Conservation (phyloP, 2,329 filamentous ascomycete genomes). For the Trichophyton rubrum region DNA sequence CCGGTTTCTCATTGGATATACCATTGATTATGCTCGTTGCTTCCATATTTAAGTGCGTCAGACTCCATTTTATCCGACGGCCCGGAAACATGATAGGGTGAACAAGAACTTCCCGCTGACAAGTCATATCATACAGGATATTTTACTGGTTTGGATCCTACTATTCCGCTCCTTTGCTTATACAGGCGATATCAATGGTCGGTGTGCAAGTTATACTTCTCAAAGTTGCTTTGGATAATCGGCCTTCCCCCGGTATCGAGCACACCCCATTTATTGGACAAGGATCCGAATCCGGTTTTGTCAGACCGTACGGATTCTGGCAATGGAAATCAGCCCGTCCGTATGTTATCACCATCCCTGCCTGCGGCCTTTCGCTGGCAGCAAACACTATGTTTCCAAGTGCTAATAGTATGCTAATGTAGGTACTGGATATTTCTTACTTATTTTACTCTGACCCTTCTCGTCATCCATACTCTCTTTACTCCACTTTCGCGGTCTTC, state of each 20-base stretch:
- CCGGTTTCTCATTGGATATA: slow-evolving; percentile 54
- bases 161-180: slow-evolving; percentile 46
- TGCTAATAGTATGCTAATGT: background rate
- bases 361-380: background rate
- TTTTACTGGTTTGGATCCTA: slow-evolving; percentile 55
- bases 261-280: slow-evolving; percentile 30
- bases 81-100: background rate
- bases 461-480: slow-evolving; percentile 43
- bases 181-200: slow-evolving; percentile 50
- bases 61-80: background rate
- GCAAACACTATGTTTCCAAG: background rate
- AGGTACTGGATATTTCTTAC: slow-evolving; percentile 47
- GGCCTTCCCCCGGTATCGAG: slow-evolving; percentile 34
- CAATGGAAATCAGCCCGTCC: slow-evolving; percentile 46
- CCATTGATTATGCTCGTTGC: slow-evolving; percentile 55
- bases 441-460: slow-evolving; percentile 39
- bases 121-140: slow-evolving; percentile 30
- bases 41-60: slow-evolving; percentile 47
- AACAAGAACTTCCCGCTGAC: background rate
- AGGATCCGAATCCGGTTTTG: slow-evolving; percentile 20
- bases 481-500: slow-evolving; percentile 33
- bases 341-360: slow-evolving; percentile 22
- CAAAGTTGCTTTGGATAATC: slow-evolving; percentile 49
- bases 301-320: slow-evolving; percentile 51
- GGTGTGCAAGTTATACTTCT: slow-evolving; percentile 45